Evolutionary conservation across 805 yeast species (phyloP).

Genomic region (Hanseniaspora guilliermondii): DNA sequence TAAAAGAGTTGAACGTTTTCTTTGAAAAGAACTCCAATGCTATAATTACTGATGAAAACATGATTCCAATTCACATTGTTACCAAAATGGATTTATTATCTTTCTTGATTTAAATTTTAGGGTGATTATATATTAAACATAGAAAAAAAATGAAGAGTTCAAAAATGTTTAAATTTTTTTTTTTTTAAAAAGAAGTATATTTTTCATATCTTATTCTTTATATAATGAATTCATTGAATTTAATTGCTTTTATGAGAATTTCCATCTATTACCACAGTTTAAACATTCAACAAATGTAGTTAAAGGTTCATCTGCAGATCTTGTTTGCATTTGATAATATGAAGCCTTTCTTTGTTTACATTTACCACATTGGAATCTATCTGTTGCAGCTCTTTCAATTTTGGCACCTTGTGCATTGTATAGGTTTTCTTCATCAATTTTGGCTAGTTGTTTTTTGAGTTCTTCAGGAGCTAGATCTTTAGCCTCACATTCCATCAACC

Average conservation of each 20-base stretch:
- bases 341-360: slow-evolving; percentile 95
- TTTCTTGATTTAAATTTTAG: slow-evolving; percentile 25
- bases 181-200: too few species aligned
- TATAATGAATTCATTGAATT: too few species aligned
- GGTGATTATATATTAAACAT: too few species aligned
- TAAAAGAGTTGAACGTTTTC: slow-evolving; percentile 58
- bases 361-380: slow-evolving; percentile 92
- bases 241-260: slow-evolving; percentile 48
- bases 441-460: slow-evolving; percentile 71
- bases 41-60: slow-evolving; percentile 58
- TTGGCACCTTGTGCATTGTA: slow-evolving; percentile 97
- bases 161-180: too few species aligned
- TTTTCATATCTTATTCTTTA: too few species aligned
- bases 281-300: slow-evolving; percentile 98
- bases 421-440: slow-evolving; percentile 74
- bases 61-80: slow-evolving; percentile 69
- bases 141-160: too few species aligned
- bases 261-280: slow-evolving; percentile 96
- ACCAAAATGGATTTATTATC: slow-evolving; percentile 76
- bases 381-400: slow-evolving; percentile 89
- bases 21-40: slow-evolving; percentile 80
- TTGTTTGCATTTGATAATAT: slow-evolving; percentile 93
- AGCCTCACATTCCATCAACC: slow-evolving; percentile 72
- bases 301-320: slow-evolving; percentile 97
- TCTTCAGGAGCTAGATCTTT: slow-evolving; percentile 92